Evolutionary conservation across 306 rosid species (phyloP), one percentile per base, ranked within the genome.

Genomic region (Alnus glutinosa): DNA sequence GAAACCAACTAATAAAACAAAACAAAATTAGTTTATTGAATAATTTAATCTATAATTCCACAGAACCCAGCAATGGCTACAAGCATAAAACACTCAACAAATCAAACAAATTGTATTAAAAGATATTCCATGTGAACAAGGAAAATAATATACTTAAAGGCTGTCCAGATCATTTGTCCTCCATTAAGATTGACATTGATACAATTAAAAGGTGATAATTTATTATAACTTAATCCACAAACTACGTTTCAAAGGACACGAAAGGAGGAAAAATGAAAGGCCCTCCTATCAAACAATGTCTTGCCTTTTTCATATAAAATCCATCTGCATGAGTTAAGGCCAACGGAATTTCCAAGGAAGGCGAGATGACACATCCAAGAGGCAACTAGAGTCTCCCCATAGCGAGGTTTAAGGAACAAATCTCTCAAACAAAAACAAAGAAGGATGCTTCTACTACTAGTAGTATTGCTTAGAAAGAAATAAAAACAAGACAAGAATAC

Each of bases 1-100:
- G 73, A 85, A 78, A 90, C 89, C 84, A 76, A 88, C 89, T 89
- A 87, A 80, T 73, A 85, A 75, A 88, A 82, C 83, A 76, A 92
- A 84, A 86, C 83, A 83, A 68, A 42, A 69, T 64, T 75, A 61
- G 73, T 79, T 81, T 81, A 80, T 83, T 55, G 54, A 78, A 75
- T 86, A 71, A 79, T 90, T 83, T 79, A 86, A 71, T 74, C 48
- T 19, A 76, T 75, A 18, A 83, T 61, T 67, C 73, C 78, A 76
- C 81, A 85, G 66, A 87, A 78, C 78, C 85, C 62, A 86, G 83
- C 79, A 79, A 74, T 46, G 85, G 63, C 75, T 74, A 75, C 85
- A 68, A 55, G 77, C 50, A 50, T 28, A 59, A 71, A 79, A 76
- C 58, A 71, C 37, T 23, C 50, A 66, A 48, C 19, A 54, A 58